phyloP scores from a whole-genome alignment of 306 rosid genomes.

The Castanea sativa region DNA sequence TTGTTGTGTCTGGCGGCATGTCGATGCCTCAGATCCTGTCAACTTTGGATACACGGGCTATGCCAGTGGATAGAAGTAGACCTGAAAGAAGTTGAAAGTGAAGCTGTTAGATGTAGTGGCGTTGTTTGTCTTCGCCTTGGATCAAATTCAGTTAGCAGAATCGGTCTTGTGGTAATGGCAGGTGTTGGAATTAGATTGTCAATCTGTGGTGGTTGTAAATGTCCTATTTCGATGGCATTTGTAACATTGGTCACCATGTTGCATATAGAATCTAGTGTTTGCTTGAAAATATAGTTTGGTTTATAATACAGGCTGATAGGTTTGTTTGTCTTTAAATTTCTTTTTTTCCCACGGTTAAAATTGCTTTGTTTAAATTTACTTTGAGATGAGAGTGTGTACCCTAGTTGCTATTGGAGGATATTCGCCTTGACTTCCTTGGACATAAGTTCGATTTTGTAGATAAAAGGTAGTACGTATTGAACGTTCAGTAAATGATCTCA shows the following conservation, averaged over 20 bases:
- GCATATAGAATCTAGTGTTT: slow-evolving; percentile 46
- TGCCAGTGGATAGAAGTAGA: slow-evolving; percentile 52
- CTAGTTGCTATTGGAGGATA: neutral
- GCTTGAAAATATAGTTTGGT: slow-evolving; percentile 43
- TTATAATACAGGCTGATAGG: slow-evolving; percentile 27
- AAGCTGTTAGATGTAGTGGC: slow-evolving; percentile 21
- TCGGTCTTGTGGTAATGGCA: slow-evolving; percentile 19
- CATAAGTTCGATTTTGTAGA: neutral
- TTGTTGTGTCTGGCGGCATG: slow-evolving; percentile 95
- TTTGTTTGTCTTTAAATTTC: neutral
- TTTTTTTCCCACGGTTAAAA: neutral
- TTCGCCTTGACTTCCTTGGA: neutral
- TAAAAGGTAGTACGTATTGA: neutral
- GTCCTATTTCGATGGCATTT: slow-evolving; percentile 39
- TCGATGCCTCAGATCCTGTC: slow-evolving; percentile 88
- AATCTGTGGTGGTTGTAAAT: slow-evolving; percentile 11
- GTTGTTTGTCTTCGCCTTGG: slow-evolving; percentile 28
- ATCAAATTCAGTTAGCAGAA: slow-evolving; percentile 22
- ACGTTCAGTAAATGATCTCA: neutral
- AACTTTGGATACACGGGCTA: slow-evolving; percentile 45
- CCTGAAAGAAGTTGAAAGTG: slow-evolving; percentile 44
- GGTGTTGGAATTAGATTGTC: slow-evolving; percentile 21
- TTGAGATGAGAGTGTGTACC: neutral
- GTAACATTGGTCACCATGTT: slow-evolving; percentile 43
- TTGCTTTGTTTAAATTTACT: neutral